phyloP scores from a whole-genome alignment of 2,329 filamentous ascomycete species.

The Falciphora oryzae region DNA sequence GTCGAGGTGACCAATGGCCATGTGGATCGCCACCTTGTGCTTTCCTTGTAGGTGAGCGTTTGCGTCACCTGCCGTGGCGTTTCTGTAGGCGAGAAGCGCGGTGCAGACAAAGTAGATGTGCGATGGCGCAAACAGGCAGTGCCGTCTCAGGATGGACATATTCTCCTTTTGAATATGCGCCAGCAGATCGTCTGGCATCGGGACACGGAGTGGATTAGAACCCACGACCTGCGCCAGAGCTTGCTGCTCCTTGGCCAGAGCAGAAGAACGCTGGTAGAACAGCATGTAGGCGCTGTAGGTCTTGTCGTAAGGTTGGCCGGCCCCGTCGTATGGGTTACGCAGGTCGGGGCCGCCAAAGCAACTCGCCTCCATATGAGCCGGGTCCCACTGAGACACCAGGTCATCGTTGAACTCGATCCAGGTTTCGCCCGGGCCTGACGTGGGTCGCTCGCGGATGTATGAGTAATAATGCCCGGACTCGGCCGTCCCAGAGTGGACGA shows the following conservation, averaged over 20 bases:
- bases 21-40: conserved; percentile 44
- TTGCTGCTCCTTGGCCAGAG: conserved; percentile 49
- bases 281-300: conserved; percentile 93
- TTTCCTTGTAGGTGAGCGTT: neutral
- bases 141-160: conserved; percentile 64
- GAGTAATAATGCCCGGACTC: conserved; percentile 98
- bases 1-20: conserved; percentile 62
- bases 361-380: conserved; percentile 62
- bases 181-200: conserved; percentile 39
- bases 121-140: conserved; percentile 70
- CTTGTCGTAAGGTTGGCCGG: conserved; percentile 54
- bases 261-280: conserved; percentile 81
- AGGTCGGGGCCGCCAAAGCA: conserved; percentile 74
- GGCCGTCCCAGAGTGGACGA: conserved; percentile 88
- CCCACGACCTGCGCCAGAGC: conserved; percentile 31
- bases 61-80: conserved; percentile 19
- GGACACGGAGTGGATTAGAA: conserved; percentile 37
- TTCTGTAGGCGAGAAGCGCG: conserved; percentile 41
- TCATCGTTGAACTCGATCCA: conserved; percentile 98
- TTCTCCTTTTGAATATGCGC: conserved; percentile 68
- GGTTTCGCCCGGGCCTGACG: conserved; percentile 33
- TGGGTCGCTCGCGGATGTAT: conserved; percentile 77
- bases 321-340: conserved; percentile 38
- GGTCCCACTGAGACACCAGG: conserved; percentile 71
- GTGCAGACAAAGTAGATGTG: conserved; percentile 63